Conservation (phyloP, 1,284 basidiomycete genomes). For the Cutaneotrichosporon sp. region DNA sequence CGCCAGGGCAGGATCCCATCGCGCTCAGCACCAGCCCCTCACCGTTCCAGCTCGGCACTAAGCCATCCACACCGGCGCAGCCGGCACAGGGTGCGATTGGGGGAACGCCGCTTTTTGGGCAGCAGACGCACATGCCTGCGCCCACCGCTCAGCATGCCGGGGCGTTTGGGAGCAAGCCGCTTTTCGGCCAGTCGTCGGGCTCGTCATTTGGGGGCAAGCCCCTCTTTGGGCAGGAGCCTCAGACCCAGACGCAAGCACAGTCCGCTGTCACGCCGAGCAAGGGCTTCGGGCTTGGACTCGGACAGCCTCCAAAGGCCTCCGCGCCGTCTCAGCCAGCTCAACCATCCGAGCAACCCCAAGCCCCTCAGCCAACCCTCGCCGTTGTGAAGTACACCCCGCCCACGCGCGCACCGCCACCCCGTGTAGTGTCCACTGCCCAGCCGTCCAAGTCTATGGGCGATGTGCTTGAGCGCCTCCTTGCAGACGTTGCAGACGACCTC, state of each 20-base stretch:
- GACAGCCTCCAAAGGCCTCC: too few relatives aligned
- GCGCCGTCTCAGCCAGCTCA: too few relatives aligned
- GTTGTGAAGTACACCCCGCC: slow-evolving; percentile 18
- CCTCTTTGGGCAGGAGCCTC: slow-evolving; percentile 3
- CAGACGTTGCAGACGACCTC: slow-evolving; percentile 44
- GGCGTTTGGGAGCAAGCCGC: slow-evolving; percentile 1
- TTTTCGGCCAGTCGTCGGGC: neutral
- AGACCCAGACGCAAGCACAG: neutral
- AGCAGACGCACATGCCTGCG: neutral
- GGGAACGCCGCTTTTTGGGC: neutral
- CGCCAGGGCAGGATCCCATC: neutral
- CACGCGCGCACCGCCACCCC: slow-evolving; percentile 30
- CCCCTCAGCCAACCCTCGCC: neutral
- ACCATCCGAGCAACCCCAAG: neutral
- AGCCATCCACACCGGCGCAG: neutral
- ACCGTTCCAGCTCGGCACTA: neutral
- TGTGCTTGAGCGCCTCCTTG: slow-evolving; percentile 40
- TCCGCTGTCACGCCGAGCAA: neutral
- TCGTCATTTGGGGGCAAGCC: slow-evolving; percentile 1
- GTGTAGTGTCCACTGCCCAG: slow-evolving; percentile 21
- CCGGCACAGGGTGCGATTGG: neutral
- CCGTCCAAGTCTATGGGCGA: slow-evolving; percentile 26
- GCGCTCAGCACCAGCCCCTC: neutral
- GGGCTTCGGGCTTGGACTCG: too few relatives aligned
- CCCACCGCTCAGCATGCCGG: slow-evolving; percentile 1